phyloP scores from a whole-genome alignment of 768 basidiomycete genomes.

The Boletus sp. region DNA sequence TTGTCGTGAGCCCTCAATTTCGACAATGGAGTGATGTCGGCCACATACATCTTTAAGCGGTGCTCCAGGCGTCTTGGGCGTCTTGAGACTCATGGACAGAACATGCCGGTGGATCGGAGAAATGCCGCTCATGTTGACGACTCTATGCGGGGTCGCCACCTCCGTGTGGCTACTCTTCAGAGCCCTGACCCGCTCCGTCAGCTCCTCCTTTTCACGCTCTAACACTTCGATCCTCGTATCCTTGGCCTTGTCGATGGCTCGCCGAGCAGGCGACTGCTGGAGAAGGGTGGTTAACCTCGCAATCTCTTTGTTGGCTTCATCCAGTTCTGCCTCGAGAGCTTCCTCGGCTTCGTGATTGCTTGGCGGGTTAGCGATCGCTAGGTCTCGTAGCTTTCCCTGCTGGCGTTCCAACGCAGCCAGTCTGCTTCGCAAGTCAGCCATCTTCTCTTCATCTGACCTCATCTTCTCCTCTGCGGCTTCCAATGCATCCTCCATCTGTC shows the following conservation, averaged over 20 bases:
- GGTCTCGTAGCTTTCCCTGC: conserved; percentile 37
- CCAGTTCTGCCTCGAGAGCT: conserved; percentile 71
- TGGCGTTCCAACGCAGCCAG: conserved; percentile 59
- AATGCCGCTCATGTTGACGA: conserved; percentile 54
- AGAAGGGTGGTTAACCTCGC: conserved; percentile 65
- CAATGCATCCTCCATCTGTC: conserved; percentile 74
- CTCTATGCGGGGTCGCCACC: conserved; percentile 56
- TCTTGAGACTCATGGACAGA: conserved; percentile 62
- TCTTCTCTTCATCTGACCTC: conserved; percentile 53
- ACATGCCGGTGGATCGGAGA: conserved; percentile 79
- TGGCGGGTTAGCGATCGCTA: conserved; percentile 17
- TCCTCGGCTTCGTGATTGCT: conserved; percentile 55
- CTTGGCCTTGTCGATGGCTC: conserved; percentile 75
- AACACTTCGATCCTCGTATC: conserved; percentile 74
- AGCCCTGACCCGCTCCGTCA: conserved; percentile 66
- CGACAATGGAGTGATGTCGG: not conserved
- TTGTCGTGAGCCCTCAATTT: conserved; percentile 8
- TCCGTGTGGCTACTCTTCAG: conserved; percentile 53
- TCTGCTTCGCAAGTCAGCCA: conserved; percentile 51
- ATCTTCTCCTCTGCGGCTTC: conserved; percentile 74
- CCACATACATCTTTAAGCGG: conserved; percentile 71
- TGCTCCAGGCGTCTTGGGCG: conserved; percentile 76
- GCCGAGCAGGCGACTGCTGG: conserved; percentile 69
- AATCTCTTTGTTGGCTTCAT: conserved; percentile 74
- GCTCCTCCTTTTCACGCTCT: conserved; percentile 72